Evolutionary conservation across 2,329 filamentous ascomycete genomes (phyloP), one percentile per base, ranked within the genome.

Genomic region (Fusarium sp.): DNA sequence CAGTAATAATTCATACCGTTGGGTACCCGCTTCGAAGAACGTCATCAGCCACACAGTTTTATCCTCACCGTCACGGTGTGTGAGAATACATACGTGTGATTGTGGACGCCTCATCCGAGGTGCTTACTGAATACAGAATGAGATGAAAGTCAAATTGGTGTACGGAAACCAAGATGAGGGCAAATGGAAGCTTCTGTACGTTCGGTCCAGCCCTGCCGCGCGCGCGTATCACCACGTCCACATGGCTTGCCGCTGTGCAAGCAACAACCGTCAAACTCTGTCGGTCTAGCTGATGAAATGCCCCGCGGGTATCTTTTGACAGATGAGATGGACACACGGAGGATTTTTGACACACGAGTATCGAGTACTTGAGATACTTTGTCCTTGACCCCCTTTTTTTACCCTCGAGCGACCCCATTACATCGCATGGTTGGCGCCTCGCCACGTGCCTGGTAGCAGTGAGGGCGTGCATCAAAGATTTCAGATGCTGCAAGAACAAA

Each of bases 391-490:
- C 71, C 54, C 51, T 55, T 73, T 64, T 61, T 59, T 57, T 57
- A 38, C 22, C 36, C 38, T 56, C 41, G 48, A 24, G 28, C 10
- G n/a, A 41, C 41, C 38, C 59, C 36, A 56, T 66, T 62, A 50
- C 45, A 50, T 24, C 54, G 50, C 59, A 59, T 75, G 67, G 70
- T 70, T 69, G 71, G 72, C 67, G 74, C 72, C 73, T 63, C 70
- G 69, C 75, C 75, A 77, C 75, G 75, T 77, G 75, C 75, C 24
- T 28, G 45, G n/a, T 35, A 24, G 54, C 7, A 28, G 28, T 30
- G 24, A 58, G 68, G 66, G 71, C 45, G 75, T 74, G 74, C 44
- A 54, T 69, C 45, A 58, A 70, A 38, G 66, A 60, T 53, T 50
- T 42, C 45, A 58, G 72, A 63, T 61, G 57, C 51, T 56, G 63